These are phyloP conservation scores for Cyberlindnera mycetangii DNA, from an alignment of 805 yeast species.

Conservation along the genomic window DNA sequence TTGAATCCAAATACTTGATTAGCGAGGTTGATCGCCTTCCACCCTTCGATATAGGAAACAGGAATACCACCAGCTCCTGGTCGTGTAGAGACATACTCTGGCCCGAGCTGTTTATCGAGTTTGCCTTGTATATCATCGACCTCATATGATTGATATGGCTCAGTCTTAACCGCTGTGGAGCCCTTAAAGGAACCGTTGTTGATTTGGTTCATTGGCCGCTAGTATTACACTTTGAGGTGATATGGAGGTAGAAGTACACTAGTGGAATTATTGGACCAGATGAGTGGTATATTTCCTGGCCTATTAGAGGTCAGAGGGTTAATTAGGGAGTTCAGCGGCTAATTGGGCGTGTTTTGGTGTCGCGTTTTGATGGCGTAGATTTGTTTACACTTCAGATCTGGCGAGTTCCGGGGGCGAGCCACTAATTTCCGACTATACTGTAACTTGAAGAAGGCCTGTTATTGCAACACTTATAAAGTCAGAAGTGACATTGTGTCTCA, in stretches of 20 bases:
- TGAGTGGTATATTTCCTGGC: too few species aligned
- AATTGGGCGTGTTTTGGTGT: conserved; percentile 1
- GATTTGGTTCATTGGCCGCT: conserved; percentile 9
- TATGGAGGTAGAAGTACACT: not conserved
- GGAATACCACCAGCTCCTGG: conserved; percentile 71
- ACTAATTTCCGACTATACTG: not conserved
- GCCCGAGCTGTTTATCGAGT: conserved; percentile 55
- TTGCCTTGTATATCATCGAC: conserved; percentile 34
- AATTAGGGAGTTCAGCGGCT: too few species aligned
- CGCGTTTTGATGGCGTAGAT: conserved; percentile 8
- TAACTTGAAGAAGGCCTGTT: too few species aligned
- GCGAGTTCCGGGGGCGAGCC: conserved; percentile 1
- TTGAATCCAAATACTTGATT: conserved; percentile 80
- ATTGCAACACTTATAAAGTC: too few species aligned
- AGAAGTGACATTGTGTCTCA: too few species aligned
- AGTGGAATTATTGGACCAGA: too few species aligned
- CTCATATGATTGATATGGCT: conserved; percentile 18
- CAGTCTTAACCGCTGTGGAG: conserved; percentile 17
- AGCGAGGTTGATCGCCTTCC: conserved; percentile 78
- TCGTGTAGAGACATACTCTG: conserved; percentile 72
- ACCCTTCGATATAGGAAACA: conserved; percentile 77
- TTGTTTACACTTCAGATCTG: conserved; percentile 11
- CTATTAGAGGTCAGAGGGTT: not conserved
- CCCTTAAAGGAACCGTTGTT: conserved; percentile 11
- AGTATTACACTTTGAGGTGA: not conserved